Base-by-base conservation (phyloP, 164 flowering plant genomes). In the Umbilicus rupestris region DNA sequence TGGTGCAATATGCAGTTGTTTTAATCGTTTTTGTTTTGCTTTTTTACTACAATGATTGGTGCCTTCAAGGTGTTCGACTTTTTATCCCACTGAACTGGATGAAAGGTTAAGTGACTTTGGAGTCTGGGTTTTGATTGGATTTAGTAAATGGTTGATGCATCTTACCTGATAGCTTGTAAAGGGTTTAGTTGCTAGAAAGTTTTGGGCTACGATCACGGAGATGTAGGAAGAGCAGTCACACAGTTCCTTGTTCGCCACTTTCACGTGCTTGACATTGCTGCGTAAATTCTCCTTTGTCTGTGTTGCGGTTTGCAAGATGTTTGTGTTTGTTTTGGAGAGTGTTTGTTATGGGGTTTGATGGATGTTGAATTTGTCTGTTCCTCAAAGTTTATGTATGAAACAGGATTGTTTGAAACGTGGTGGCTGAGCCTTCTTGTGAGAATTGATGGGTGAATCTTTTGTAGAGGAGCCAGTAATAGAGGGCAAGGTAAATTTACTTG, bases 401-500 rank as follows among this genome's bases (percentile, higher is more conserved):
- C 30, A 12, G 11, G 30, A 9, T 22, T 52, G 29, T 24, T 52
- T 14, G 24, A 22, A 12, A 20, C 12, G 14, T 52, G 58, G 58
- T 52, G 58, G 30, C 22, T 28, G 33, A 55, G 60, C 16, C 68
- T 60, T 26, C 11, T n/a, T 29, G 45, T 66, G 67, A 39, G 62
- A 35, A 60, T 64, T 62, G 20, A 73, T 78, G 78, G 76, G 80
- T 63, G 83, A 79, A 76, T 78, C 76, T 52, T 42, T 72, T 19
- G 77, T 76, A 26, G 79, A 76, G 24, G 66, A 75, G 70, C 74
- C 77, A 5, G 69, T 17, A 47, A 63, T 52, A 39, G 79, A 72
- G 67, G 74, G 72, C 67, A 75, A 84, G 88, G 93, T 87, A 77
- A 26, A 12, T 55, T 11, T 55, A 28, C 60, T 55, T 8, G 28